These are phyloP conservation scores for Aureobasidium mangrovei DNA, from an alignment of 2,329 filamentous ascomycete genomes.

Conservation along the genomic window DNA sequence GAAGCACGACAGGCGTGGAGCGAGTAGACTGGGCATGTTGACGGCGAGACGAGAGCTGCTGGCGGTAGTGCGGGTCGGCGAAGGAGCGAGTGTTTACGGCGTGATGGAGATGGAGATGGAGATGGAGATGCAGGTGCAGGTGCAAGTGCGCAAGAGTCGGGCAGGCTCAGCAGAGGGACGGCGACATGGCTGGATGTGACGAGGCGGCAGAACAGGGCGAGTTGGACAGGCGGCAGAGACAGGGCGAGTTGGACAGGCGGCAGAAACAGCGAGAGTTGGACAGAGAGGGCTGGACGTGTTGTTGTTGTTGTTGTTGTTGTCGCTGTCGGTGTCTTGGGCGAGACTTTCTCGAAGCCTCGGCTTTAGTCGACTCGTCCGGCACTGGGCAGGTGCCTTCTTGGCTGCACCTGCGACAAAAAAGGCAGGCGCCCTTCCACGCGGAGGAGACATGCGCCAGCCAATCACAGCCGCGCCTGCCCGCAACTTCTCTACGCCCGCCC, in stretches of 20 bases:
- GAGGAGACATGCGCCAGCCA: background rate
- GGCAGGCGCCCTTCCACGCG: background rate
- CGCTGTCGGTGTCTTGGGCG: background rate
- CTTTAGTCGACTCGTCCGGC: background rate
- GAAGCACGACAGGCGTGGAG: slow-evolving; percentile 50
- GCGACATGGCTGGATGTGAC: background rate
- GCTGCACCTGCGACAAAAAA: background rate
- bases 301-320: no score
- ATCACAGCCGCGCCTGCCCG: background rate
- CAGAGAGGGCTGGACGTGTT: background rate
- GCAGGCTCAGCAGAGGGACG: background rate
- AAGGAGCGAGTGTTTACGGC: background rate
- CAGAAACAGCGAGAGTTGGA: no score
- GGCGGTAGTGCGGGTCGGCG: background rate
- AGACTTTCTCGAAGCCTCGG: slow-evolving; percentile 7
- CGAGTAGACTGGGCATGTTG: slow-evolving; percentile 15
- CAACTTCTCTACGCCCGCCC: background rate
- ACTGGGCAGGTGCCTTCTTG: background rate
- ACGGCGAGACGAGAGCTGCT: background rate
- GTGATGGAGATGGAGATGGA: background rate
- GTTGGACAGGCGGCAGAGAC: no score
- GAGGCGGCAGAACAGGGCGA: no score
- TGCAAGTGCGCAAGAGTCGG: no score
- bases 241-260: no score
- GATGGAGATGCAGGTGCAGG: background rate